These are phyloP conservation scores for Mycosarcoma mackinlayi DNA, from an alignment of 1,284 basidiomycete species.

Conservation along the genomic window DNA sequence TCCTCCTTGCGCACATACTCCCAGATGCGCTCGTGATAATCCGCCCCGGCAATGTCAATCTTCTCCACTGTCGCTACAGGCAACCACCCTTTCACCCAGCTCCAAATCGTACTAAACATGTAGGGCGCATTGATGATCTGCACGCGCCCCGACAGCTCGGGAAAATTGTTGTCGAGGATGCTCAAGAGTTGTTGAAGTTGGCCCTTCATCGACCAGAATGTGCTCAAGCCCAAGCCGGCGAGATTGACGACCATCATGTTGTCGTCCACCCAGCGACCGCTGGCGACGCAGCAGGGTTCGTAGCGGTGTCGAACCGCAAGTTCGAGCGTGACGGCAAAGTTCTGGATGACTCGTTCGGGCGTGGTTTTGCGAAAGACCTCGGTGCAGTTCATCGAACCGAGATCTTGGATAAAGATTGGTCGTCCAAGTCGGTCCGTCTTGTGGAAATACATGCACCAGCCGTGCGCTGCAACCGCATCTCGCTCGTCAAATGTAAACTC, in stretches of 20 bases:
- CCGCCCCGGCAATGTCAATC: slow-evolving; percentile 61
- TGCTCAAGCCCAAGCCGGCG: slow-evolving; percentile 56
- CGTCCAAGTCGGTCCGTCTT: slow-evolving; percentile 59
- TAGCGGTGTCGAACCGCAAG: slow-evolving; percentile 60
- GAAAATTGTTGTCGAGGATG: slow-evolving; percentile 65
- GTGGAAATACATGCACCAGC: slow-evolving; percentile 68
- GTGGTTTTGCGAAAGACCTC: slow-evolving; percentile 55
- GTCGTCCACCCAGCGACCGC: slow-evolving; percentile 59
- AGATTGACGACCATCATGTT: slow-evolving; percentile 67
- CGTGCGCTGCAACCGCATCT: slow-evolving; percentile 54
- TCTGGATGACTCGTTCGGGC: slow-evolving; percentile 59
- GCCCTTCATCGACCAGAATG: slow-evolving; percentile 64
- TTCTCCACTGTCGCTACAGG: slow-evolving; percentile 62
- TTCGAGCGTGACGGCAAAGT: slow-evolving; percentile 66
- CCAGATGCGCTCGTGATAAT: slow-evolving; percentile 49
- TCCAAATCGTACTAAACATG: slow-evolving; percentile 63
- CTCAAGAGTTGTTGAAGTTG: slow-evolving; percentile 61
- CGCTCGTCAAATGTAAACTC: slow-evolving; percentile 59
- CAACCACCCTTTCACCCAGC: slow-evolving; percentile 64
- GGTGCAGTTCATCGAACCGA: slow-evolving; percentile 56
- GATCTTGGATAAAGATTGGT: slow-evolving; percentile 66
- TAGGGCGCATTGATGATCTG: slow-evolving; percentile 67
- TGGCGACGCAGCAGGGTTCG: slow-evolving; percentile 44
- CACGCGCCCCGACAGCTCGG: slow-evolving; percentile 62
- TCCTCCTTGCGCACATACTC: slow-evolving; percentile 52